Evolutionary conservation across 2,329 filamentous ascomycete species (phyloP), one percentile per base, ranked within the genome.

Genomic region (Diaporthe helianthi): DNA sequence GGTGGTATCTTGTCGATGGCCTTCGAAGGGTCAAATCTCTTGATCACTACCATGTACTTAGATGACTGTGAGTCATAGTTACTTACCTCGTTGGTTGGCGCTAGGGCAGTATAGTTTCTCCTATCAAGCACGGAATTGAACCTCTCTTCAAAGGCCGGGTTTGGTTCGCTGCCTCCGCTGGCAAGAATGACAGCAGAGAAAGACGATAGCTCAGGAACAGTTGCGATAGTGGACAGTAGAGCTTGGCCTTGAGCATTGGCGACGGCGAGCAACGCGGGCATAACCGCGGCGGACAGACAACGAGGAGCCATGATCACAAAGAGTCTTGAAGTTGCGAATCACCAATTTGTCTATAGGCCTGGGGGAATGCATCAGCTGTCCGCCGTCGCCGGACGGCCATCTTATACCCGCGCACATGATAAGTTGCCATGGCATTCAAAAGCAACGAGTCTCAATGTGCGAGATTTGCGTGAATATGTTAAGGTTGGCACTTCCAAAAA

Each of bases 101-200:
- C 55, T 13, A 68, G 53, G 47, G 66, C 66, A 2, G 66, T 68
- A 22, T 68, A 68, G 8, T 68, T 64, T 17, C 66, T 60, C 4
- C 55, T 13, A 17, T 68, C 55, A 22, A 68, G 66, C 15, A 44
- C 29, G n/a, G 66, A 68, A 22, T 68, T 68, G 44, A 68, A 68
- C 17, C 66, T 41, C 31, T 68, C 65, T 60, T 68, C 53, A 26
- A 68, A 41, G 17, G 65, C 65, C 15, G 65, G 65, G 49, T 68
- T 68, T 12, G 31, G 65, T 29, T 44, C 7, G 54, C 31, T 53
- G 15, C 66, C 55, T 12, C 66, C 66, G 24, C 55, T 64, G 4
- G 36, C 55, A 2, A 46, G 58, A n/a, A 68, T 36, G 2, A 64
- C 33, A n/a, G 66, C 47, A 22, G 55, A 68, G 26, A 68, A 68